Percentiles rank a stretch among this genome's conserved stretches.
Conservation (phyloP, 768 basidiomycete species). For the Russula brevipes region DNA sequence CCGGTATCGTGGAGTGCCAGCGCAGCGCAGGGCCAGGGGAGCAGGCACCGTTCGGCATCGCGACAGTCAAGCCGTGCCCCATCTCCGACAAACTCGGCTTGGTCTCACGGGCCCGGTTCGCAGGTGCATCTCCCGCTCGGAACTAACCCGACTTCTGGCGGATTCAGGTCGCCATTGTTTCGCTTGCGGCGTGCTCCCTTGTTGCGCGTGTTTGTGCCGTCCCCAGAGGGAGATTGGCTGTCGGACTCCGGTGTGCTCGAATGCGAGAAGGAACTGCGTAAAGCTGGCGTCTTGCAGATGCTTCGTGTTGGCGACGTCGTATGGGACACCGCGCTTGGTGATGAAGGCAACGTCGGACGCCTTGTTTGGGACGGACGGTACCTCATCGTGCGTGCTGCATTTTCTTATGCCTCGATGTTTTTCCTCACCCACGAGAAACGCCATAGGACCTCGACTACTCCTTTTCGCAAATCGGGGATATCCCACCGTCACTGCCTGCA, state of each 20-base stretch:
- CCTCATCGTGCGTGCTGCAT: constrained; percentile 59
- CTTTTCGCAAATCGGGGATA: constrained; percentile 68
- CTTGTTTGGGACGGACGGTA: constrained; percentile 88
- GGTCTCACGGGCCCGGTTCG: constrained; percentile 40
- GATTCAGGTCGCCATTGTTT: constrained; percentile 69
- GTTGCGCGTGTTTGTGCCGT: constrained; percentile 77
- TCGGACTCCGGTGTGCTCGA: constrained; percentile 75
- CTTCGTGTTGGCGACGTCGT: constrained; percentile 76
- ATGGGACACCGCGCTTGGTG: constrained; percentile 82
- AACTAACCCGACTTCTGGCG: constrained; percentile 6
- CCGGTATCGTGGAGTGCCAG: constrained; percentile 22
- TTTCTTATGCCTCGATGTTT: background rate
- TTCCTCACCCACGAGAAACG: background rate
- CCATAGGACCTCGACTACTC: constrained; percentile 78
- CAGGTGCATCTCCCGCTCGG: constrained; percentile 26
- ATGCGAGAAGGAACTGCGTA: constrained; percentile 74
- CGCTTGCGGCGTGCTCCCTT: constrained; percentile 67
- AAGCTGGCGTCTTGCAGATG: constrained; percentile 57
- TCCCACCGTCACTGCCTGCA: constrained; percentile 75
- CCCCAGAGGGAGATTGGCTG: constrained; percentile 82
- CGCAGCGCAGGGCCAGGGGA: constrained; percentile 18
- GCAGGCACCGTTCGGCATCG: constrained; percentile 32
- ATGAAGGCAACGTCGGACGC: constrained; percentile 80
- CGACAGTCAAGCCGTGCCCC: constrained; percentile 56
- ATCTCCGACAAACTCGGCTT: constrained; percentile 52